Base-by-base conservation (phyloP, 371 early-diverging fungal species). In the Entomophthora muscae region DNA sequence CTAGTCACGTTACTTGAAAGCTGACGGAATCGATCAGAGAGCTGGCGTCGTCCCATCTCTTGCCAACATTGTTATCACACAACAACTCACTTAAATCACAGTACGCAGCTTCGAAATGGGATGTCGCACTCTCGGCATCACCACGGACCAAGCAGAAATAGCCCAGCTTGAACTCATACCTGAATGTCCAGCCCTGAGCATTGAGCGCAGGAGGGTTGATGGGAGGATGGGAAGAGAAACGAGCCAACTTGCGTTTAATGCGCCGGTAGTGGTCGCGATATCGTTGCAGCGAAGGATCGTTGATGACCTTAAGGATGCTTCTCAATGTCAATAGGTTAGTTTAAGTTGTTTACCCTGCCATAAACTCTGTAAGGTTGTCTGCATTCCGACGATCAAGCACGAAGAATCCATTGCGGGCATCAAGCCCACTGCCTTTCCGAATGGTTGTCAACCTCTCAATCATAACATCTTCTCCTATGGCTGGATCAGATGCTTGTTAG, bases 81-180 rank as follows among this genome's bases (percentile, higher is more conserved):
- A 90, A 76, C 76, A 87, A 77, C 33, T 86, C 83, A 2, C 79
- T 64, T 33, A 89, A 68, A 3, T 73, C 67, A 2, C 75, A 74
- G 68, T 91, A 90, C 1, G 84, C 82, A 10, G 79, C 72, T 53
- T 85, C 87, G 63, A 86, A 91, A 7, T 84, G 77, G 7, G 52
- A 30, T 13, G 84, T 70, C 0, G 89, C 85, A 3, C 74, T 74
- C 26, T 88, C 88, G 22, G 86, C 77, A 29, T 92, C 91, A 64
- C 88, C 88, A 13, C 83, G 76, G 51, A 83, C 82, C 65, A 89
- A 89, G 7, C 83, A 79, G 66, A 89, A 86, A 29, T 81, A 78
- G 2, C 74, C 90, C 64, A 81, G 69, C 70, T 92, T 92, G 59
- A 76, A 82, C 56, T 92, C 91, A 64, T 90, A 90, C n/a, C 92